Conservation (phyloP, 139 green algal species). For the Medakamo hakoo region DNA sequence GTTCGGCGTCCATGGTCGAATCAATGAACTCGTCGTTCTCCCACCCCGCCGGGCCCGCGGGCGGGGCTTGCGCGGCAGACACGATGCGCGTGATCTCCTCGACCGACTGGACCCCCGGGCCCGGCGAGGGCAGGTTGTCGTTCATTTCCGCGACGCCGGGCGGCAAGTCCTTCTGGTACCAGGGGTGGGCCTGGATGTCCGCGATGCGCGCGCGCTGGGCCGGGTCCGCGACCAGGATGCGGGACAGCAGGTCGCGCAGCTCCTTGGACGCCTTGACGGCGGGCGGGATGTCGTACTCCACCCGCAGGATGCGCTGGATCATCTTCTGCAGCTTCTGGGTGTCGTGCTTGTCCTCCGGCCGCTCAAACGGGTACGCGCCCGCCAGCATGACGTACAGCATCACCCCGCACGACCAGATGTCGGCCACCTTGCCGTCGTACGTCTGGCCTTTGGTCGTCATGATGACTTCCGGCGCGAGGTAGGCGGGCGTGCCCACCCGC, state of each 20-base stretch:
- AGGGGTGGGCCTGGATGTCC: slow-evolving; percentile 14
- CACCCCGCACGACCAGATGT: slow-evolving; percentile 96
- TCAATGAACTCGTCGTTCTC: background rate
- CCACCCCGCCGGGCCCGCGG: background rate
- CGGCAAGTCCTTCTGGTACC: slow-evolving; percentile 9
- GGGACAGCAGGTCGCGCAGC: slow-evolving; percentile 17
- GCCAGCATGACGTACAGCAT: slow-evolving; percentile 97
- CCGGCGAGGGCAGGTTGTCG: background rate
- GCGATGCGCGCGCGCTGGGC: slow-evolving; percentile 11
- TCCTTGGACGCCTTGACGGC: slow-evolving; percentile 3
- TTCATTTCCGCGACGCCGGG: background rate
- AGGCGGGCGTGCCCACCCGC: slow-evolving; percentile 88
- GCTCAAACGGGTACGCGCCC: slow-evolving; percentile 91
- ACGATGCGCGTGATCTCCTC: slow-evolving; percentile 7
- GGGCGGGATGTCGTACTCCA: slow-evolving; percentile 18
- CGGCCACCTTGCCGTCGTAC: slow-evolving; percentile 81
- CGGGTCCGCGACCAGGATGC: slow-evolving; percentile 9
- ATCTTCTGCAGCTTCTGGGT: slow-evolving; percentile 53
- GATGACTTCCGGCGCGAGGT: slow-evolving; percentile 94
- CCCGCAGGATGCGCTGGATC: slow-evolving; percentile 14
- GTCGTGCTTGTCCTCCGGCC: slow-evolving; percentile 68
- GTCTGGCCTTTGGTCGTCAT: slow-evolving; percentile 65
- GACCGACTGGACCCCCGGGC: background rate
- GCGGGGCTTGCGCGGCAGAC: slow-evolving; percentile 1
- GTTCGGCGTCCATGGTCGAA: background rate